These are phyloP conservation scores for Aspergillus ochraceus DNA, from an alignment of 2,329 filamentous ascomycete genomes.

Conservation along the genomic window DNA sequence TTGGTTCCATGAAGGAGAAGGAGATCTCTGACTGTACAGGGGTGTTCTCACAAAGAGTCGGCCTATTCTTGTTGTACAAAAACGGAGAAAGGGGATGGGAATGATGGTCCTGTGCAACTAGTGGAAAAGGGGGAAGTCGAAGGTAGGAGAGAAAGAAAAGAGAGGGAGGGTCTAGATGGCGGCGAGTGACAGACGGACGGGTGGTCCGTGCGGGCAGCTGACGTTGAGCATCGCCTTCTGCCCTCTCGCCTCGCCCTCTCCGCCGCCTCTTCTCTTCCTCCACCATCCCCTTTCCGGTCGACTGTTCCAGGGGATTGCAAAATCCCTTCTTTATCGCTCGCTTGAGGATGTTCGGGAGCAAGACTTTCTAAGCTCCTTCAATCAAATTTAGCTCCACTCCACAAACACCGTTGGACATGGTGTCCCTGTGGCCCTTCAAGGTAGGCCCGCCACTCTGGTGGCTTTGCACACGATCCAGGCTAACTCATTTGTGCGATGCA, in stretches of 20 bases:
- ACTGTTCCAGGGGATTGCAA: not conserved
- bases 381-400: not conserved
- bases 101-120: too few relatives aligned
- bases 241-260: not conserved
- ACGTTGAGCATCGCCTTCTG: not conserved
- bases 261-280: not conserved
- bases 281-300: not conserved
- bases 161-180: too few relatives aligned
- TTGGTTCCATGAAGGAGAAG: not conserved
- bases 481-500: slow-evolving; percentile 6
- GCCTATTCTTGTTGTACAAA: too few relatives aligned
- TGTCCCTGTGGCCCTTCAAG: slow-evolving; percentile 83
- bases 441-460: slow-evolving; percentile 46
- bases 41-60: not conserved
- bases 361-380: not conserved
- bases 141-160: too few relatives aligned
- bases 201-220: not conserved
- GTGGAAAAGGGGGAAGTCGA: too few relatives aligned
- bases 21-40: not conserved
- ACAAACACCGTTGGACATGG: slow-evolving; percentile 54
- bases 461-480: not conserved
- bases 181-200: not conserved
- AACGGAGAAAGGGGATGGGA: too few relatives aligned
- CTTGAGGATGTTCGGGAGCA: not conserved
- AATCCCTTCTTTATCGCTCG: not conserved